Evolutionary conservation across 2,329 filamentous ascomycete genomes (phyloP), one percentile per base, ranked within the genome.

Genomic region (Fusarium nurragi): DNA sequence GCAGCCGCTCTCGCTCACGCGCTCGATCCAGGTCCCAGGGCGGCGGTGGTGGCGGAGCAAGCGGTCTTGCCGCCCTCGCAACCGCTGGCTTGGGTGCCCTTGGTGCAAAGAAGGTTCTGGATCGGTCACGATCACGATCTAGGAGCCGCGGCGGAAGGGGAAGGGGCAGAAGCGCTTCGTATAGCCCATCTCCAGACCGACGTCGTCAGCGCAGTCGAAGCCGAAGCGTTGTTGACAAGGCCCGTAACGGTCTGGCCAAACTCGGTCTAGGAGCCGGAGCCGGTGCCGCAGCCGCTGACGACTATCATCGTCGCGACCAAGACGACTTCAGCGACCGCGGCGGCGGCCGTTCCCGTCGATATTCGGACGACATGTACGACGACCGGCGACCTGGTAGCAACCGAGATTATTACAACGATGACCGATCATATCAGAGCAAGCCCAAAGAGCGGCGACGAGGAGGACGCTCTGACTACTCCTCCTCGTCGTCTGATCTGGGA

Each of bases 1-100:
- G 89, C 43, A 92, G 90, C 65, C 87, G 88, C 41, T 92, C 90
- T 25, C 85, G 89, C 46, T 92, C 90, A 4, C 83, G 86, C 19
- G 83, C 85, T 55, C 86, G 87, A 48, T 90, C 88, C 44, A 76
- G 79, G 54, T 82, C 81, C 40, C 72, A 74, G 46, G 75, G 77
- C 28, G 77, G 78, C 34, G 77, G 80, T 47, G 77, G 80, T 43
- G 77, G 79, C 77, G 68, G 66, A 13, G 67, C 54, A 5, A 78
- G 75, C 38, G 85, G 86, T 28, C 81, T 89, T n/a, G 87, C 87
- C 21, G 87, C 86, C 23, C 79, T 89, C 39, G 86, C 87, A 13
- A 88, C 87, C 2, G 87, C 87, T 25, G 87, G 86, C 19, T 73
- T 89, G 4, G 86, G 86, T 51, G 86, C 85, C 10, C 67, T 89